These are phyloP conservation scores for Porcisia deanei DNA, from an alignment of 208 protist species.

Conservation along the genomic window DNA sequence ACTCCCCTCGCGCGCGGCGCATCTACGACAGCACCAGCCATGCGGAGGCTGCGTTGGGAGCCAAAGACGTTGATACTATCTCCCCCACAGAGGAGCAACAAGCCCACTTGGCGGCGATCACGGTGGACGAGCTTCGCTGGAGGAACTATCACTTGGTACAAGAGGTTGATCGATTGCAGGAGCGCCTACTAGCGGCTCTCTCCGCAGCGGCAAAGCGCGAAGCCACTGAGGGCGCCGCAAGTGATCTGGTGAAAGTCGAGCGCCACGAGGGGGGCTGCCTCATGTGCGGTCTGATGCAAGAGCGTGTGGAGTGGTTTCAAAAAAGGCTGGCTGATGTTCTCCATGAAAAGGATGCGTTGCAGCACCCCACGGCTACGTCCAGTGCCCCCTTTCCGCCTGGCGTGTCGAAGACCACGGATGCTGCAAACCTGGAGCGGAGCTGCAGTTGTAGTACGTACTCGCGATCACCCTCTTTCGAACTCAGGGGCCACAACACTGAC, in stretches of 20 bases:
- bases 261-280: conserved; percentile 5
- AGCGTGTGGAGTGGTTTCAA: conserved; percentile 31
- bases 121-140: conserved; percentile 56
- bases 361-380: conserved; percentile 3
- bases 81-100: background rate
- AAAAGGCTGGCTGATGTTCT: conserved; percentile 31
- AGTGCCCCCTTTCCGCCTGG: background rate
- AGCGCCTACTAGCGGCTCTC: conserved; percentile 18
- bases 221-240: background rate
- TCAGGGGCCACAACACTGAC: background rate
- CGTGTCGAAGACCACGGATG: background rate
- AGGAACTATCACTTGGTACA: conserved; percentile 46
- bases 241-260: background rate
- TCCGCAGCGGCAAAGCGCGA: conserved; percentile 6
- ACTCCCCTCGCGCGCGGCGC: conserved; percentile 13
- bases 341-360: conserved; percentile 44
- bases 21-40: conserved; percentile 3
- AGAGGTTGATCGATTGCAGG: conserved; percentile 36
- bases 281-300: conserved; percentile 15
- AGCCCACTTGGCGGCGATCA: conserved; percentile 24
- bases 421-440: background rate
- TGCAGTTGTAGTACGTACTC: background rate
- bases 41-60: background rate
- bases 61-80: background rate
- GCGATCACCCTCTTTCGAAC: background rate